Conservation (phyloP, 2,329 filamentous ascomycete genomes). For the Fusarium sp. region DNA sequence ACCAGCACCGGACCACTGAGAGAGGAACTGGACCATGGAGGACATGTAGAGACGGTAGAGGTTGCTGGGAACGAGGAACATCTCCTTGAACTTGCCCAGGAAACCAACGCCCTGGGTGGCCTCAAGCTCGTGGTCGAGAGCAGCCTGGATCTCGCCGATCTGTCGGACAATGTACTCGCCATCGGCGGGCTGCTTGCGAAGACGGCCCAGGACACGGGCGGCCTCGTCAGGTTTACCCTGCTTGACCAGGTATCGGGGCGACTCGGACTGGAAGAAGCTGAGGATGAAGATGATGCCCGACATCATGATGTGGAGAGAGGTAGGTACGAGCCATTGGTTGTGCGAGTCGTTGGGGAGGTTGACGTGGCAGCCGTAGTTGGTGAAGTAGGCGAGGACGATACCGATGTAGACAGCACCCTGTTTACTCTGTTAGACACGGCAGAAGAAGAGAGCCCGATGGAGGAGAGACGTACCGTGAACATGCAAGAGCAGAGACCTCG, state of each 20-base stretch:
- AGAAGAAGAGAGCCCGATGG: fast-evolving
- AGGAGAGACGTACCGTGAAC: constrained; percentile 46
- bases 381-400: constrained; percentile 82
- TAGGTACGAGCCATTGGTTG: constrained; percentile 71
- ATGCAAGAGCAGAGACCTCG: constrained; percentile 76
- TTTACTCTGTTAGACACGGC: not conserved
- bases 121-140: constrained; percentile 76
- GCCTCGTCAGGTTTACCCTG: constrained; percentile 67
- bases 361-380: constrained; percentile 68
- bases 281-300: constrained; percentile 75
- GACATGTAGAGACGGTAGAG: constrained; percentile 77
- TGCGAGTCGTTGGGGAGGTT: constrained; percentile 58
- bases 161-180: constrained; percentile 70
- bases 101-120: constrained; percentile 72
- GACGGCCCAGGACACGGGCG: constrained; percentile 60
- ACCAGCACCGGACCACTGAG: constrained; percentile 77
- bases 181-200: constrained; percentile 67
- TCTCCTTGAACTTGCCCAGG: constrained; percentile 72
- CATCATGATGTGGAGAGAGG: constrained; percentile 80
- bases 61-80: constrained; percentile 73
- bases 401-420: constrained; percentile 72
- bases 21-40: constrained; percentile 73
- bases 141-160: constrained; percentile 69
- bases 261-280: constrained; percentile 74
- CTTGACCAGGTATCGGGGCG: constrained; percentile 76